These are phyloP conservation scores for Geranium rotundifolium DNA, from an alignment of 345 rosid species.

Conservation along the genomic window DNA sequence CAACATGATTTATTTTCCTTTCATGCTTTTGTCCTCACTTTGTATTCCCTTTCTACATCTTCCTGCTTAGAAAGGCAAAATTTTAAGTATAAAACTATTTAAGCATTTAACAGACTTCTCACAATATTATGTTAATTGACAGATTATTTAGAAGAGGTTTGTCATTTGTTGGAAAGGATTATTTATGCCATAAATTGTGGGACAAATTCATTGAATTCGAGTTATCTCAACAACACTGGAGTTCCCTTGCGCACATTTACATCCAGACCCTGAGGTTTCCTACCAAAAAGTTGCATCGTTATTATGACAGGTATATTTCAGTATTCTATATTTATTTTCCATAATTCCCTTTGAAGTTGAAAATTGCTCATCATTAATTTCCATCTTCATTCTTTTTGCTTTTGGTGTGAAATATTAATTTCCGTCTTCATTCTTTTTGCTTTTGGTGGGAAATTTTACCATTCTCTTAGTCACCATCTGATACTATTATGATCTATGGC, in stretches of 20 bases:
- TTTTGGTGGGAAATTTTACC: not conserved
- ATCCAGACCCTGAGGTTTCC: slow-evolving; percentile 63
- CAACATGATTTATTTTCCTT: not conserved
- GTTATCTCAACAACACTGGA: slow-evolving; percentile 52
- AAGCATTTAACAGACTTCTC: not conserved
- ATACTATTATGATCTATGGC: too few species aligned
- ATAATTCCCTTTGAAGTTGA: not conserved
- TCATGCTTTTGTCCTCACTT: not conserved
- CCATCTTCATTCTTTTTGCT: not conserved
- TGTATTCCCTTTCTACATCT: not conserved
- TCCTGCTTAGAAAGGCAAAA: slow-evolving; percentile 2
- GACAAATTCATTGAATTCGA: slow-evolving; percentile 67
- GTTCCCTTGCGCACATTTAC: slow-evolving; percentile 51
- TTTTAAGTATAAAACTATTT: not conserved
- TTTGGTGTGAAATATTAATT: slow-evolving; percentile 2
- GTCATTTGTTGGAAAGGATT: slow-evolving; percentile 82
- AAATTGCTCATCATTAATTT: too few species aligned
- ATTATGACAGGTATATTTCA: slow-evolving; percentile 50
- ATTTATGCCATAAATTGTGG: slow-evolving; percentile 59
- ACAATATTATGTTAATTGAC: slow-evolving; percentile 11
- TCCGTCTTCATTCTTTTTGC: not conserved
- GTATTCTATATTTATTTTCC: not conserved
- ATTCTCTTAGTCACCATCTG: too few species aligned
- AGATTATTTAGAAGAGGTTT: slow-evolving; percentile 70
- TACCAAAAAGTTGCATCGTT: slow-evolving; percentile 51